phyloP scores from a whole-genome alignment of 2,329 filamentous ascomycete species.

The Aspergillus luchuensis region DNA sequence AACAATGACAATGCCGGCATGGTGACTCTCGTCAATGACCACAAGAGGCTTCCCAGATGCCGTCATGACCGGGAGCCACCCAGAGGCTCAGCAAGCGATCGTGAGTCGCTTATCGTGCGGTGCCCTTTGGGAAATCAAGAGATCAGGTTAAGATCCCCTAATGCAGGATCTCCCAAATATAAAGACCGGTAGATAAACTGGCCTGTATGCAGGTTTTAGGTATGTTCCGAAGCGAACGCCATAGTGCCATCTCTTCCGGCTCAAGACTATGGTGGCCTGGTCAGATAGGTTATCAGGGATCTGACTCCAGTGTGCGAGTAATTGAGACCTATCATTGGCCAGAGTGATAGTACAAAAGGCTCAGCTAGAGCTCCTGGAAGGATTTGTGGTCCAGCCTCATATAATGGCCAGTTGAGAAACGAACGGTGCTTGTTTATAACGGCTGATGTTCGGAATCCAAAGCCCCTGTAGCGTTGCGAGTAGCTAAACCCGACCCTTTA shows the following conservation, averaged over 20 bases:
- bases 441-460: not conserved
- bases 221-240: not conserved
- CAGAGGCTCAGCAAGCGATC: not conserved
- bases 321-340: not conserved
- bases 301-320: not conserved
- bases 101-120: not conserved
- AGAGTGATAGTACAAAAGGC: not conserved
- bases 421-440: not conserved
- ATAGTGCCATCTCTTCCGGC: not conserved
- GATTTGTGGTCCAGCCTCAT: not conserved
- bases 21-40: constrained; percentile 2
- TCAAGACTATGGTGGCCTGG: not conserved
- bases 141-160: not conserved
- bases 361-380: not conserved
- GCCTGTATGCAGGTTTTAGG: not conserved
- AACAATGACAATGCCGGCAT: constrained; percentile 1
- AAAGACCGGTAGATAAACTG: not conserved
- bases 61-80: not conserved
- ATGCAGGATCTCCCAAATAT: not conserved
- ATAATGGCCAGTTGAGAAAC: not conserved
- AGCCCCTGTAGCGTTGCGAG: not conserved
- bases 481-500: not conserved
- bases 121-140: not conserved
- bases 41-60: not conserved
- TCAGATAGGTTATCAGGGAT: not conserved